A percentile compares a stretch with the other conserved stretches of the same genome.
Evolutionary conservation across 129 eudicot species (phyloP).

Genomic region (Erigeron canadensis): DNA sequence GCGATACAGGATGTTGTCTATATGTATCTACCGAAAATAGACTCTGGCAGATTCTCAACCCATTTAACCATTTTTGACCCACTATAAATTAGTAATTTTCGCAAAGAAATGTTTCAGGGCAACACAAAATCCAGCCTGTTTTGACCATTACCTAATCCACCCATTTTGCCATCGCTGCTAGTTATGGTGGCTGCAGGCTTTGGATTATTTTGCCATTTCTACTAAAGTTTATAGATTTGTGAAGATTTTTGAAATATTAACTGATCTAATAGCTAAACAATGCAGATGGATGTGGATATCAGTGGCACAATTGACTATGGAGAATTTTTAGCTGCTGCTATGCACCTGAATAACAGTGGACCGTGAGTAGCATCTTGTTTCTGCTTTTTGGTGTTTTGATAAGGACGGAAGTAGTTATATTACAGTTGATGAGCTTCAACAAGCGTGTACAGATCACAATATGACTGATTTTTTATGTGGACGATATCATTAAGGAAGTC

Average conservation of each 20-base stretch:
- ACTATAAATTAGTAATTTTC: not conserved
- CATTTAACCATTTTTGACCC: not conserved
- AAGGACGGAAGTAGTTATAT: conserved; percentile 48
- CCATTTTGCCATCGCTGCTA: not conserved
- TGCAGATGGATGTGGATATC: conserved; percentile 82
- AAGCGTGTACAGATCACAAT: conserved; percentile 78
- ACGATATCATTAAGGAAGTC: conserved; percentile 83
- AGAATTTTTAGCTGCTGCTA: conserved; percentile 48
- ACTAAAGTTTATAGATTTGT: not conserved
- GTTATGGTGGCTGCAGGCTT: not conserved
- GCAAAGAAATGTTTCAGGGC: not conserved
- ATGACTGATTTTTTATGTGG: conserved; percentile 66
- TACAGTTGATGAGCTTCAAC: conserved; percentile 90
- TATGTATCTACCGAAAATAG: no score
- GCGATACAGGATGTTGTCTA: no score
- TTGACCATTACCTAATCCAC: no score
- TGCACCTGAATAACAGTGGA: conserved; percentile 48
- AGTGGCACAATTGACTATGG: conserved; percentile 79
- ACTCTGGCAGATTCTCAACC: no score
- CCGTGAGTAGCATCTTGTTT: conserved; percentile 45
- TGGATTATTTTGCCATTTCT: not conserved
- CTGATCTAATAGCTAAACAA: not conserved
- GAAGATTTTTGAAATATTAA: not conserved
- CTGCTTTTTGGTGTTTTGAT: conserved; percentile 50
- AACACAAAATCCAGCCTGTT: not conserved